phyloP scores from a whole-genome alignment of 2,329 filamentous ascomycete genomes.

The Fusarium sp. region DNA sequence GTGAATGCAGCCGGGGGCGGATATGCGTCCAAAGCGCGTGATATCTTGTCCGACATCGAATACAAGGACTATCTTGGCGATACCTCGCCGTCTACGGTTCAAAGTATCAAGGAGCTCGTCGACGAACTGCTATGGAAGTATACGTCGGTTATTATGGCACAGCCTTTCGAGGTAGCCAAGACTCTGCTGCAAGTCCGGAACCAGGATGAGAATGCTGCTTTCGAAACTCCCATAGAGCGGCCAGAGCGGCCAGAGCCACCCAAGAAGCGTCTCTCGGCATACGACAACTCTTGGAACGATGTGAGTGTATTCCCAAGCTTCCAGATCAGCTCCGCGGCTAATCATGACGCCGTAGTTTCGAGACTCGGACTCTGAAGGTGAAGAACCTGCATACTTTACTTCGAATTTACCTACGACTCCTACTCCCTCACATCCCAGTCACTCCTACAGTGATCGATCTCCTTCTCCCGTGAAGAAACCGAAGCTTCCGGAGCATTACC shows the following conservation, averaged over 20 bases:
- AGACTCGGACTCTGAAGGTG: constrained; percentile 75
- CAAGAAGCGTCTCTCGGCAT: constrained; percentile 46
- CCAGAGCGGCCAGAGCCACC: constrained; percentile 38
- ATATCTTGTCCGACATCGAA: constrained; percentile 89
- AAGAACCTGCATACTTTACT: constrained; percentile 87
- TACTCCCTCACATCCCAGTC: constrained; percentile 52
- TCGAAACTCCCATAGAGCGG: constrained; percentile 35
- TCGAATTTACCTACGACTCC: constrained; percentile 68
- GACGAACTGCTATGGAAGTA: constrained; percentile 94
- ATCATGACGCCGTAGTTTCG: constrained; percentile 44
- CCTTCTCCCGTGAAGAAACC: constrained; percentile 50
- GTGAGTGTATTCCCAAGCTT: constrained; percentile 40
- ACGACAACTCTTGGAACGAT: constrained; percentile 49
- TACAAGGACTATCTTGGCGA: constrained; percentile 88
- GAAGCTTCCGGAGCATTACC: constrained; percentile 60
- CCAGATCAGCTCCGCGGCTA: constrained; percentile 31
- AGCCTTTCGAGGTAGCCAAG: constrained; percentile 98
- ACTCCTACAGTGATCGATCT: constrained; percentile 46
- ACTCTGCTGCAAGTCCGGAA: constrained; percentile 82
- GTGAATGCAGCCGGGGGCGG: constrained; percentile 48
- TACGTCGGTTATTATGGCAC: constrained; percentile 84
- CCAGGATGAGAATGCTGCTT: constrained; percentile 59
- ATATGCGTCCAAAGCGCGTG: constrained; percentile 71
- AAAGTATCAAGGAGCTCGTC: constrained; percentile 77
- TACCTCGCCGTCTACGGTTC: constrained; percentile 75